Conservation (phyloP, 805 yeast species). For the Yarrowia divulgata region DNA sequence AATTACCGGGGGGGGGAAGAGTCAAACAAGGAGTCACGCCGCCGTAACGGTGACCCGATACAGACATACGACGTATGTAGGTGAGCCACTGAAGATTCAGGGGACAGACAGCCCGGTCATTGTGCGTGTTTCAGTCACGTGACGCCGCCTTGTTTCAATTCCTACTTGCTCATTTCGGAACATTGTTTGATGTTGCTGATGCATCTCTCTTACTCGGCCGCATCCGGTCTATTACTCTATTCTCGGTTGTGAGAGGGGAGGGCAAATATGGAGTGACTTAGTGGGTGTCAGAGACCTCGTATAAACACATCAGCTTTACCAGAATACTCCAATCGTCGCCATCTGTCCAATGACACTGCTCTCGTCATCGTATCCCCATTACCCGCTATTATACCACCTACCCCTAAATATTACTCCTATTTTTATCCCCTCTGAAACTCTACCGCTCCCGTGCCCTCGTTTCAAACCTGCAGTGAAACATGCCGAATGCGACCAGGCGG, state of each 20-base stretch:
- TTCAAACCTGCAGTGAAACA: conserved; percentile 3
- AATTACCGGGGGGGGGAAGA: neutral
- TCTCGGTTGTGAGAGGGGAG: neutral
- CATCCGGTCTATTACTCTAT: conserved; percentile 12
- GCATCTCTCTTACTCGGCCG: neutral
- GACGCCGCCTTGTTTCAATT: neutral
- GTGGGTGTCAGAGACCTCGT: no score
- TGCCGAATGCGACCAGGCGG: neutral
- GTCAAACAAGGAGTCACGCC: neutral
- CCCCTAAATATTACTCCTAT: conserved; percentile 1
- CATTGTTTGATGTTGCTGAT: neutral
- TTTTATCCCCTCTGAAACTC: neutral
- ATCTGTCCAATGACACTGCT: no score
- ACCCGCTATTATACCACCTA: no score
- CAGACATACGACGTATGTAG: no score
- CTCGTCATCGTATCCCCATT: no score
- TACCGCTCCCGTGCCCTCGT: conserved; percentile 9
- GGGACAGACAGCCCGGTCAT: neutral
- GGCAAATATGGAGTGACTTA: no score
- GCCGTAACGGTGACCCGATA: no score
- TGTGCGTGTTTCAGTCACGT: neutral
- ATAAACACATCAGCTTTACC: no score
- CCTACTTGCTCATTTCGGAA: neutral
- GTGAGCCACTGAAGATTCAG: neutral
- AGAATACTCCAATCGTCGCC: no score